Conservation (phyloP, 306 rosid species). For the Glycine soja region DNA sequence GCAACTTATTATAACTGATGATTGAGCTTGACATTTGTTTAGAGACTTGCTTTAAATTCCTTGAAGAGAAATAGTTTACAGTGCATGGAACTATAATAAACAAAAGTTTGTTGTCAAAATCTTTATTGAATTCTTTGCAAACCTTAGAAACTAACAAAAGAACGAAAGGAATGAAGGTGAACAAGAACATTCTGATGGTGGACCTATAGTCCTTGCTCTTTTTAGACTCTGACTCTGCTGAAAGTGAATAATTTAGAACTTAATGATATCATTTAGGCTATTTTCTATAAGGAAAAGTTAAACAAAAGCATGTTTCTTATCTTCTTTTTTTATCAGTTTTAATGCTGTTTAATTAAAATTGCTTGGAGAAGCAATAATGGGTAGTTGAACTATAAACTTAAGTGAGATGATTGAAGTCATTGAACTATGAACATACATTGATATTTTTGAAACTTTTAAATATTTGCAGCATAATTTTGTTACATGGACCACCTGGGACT, state of each 20-base stretch:
- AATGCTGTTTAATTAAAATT: background rate
- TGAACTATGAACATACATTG: constrained; percentile 13
- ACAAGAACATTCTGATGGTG: constrained; percentile 26
- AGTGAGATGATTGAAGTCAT: constrained; percentile 32
- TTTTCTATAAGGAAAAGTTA: background rate
- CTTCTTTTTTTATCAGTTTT: background rate
- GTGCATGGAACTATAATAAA: background rate
- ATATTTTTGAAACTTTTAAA: constrained; percentile 29
- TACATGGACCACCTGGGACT: constrained; percentile 98
- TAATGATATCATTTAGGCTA: background rate
- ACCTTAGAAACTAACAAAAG: background rate
- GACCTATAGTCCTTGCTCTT: constrained; percentile 21
- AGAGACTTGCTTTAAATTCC: constrained; percentile 1
- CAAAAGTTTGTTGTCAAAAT: background rate
- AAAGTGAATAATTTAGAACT: background rate
- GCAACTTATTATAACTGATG: constrained; percentile 3
- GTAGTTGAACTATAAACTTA: background rate
- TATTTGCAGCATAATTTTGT: constrained; percentile 75
- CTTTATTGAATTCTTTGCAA: constrained; percentile 17
- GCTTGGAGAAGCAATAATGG: background rate
- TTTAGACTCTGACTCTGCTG: background rate
- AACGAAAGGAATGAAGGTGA: constrained; percentile 6
- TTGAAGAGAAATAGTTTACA: background rate
- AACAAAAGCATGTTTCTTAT: background rate
- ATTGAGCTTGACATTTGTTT: constrained; percentile 21